Percentiles rank a stretch among this genome's conserved stretches.
These are phyloP conservation scores for Microbotryum scabiosae DNA, from an alignment of 1,284 basidiomycete species.

Conservation along the genomic window DNA sequence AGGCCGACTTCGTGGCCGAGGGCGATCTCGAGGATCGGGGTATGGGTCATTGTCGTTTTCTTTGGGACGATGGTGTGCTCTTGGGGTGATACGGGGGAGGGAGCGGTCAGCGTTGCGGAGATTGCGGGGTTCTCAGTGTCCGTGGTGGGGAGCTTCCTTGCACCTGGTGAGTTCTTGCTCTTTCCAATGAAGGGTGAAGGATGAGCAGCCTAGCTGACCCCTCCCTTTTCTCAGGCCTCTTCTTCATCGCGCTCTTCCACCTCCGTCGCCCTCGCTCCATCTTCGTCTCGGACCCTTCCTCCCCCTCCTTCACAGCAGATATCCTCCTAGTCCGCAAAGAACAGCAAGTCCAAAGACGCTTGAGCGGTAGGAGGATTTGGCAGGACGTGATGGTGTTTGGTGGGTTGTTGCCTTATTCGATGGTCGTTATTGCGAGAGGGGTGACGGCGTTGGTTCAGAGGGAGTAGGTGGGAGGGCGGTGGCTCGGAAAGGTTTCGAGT, in stretches of 20 bases:
- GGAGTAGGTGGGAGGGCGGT: no score
- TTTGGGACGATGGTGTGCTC: slow-evolving; percentile 8
- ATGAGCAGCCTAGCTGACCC: neutral
- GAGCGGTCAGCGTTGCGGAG: slow-evolving; percentile 25
- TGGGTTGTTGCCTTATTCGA: slow-evolving; percentile 50
- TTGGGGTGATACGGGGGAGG: slow-evolving; percentile 22
- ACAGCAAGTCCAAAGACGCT: slow-evolving; percentile 55
- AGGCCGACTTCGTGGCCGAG: neutral
- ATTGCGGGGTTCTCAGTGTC: slow-evolving; percentile 25
- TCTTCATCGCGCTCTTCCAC: slow-evolving; percentile 37
- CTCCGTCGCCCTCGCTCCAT: slow-evolving; percentile 35
- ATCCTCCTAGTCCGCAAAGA: slow-evolving; percentile 66
- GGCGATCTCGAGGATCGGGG: slow-evolving; percentile 1
- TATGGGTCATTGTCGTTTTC: slow-evolving; percentile 17
- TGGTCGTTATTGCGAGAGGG: slow-evolving; percentile 26
- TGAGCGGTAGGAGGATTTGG: slow-evolving; percentile 54
- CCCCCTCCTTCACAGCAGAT: slow-evolving; percentile 42
- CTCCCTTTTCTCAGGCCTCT: slow-evolving; percentile 23
- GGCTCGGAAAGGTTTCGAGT: no score
- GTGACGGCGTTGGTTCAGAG: neutral
- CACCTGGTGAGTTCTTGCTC: slow-evolving; percentile 20
- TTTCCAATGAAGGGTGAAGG: no score
- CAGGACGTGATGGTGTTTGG: slow-evolving; percentile 67
- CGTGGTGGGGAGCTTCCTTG: slow-evolving; percentile 28
- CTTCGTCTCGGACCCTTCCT: slow-evolving; percentile 25